A percentile compares a stretch with the other conserved stretches of the same genome.
Evolutionary conservation across 805 yeast species (phyloP).

Genomic region (Kodamaea neixiangensis): DNA sequence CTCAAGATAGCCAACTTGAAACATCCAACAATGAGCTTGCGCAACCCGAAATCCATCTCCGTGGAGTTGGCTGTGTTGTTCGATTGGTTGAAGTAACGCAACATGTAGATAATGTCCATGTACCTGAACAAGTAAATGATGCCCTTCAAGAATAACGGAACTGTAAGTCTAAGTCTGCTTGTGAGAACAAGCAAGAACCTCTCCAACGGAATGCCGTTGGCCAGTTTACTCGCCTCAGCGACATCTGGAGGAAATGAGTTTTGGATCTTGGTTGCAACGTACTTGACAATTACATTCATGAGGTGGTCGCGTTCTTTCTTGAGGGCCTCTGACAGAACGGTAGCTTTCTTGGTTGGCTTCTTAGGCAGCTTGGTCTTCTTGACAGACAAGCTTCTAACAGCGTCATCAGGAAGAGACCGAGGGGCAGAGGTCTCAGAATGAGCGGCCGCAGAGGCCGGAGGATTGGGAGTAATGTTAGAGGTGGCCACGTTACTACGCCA

Average conservation of each 20-base stretch:
- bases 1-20: slow-evolving; percentile 39
- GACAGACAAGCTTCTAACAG: neutral
- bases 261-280: slow-evolving; percentile 43
- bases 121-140: slow-evolving; percentile 45
- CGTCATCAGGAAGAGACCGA: neutral
- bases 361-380: slow-evolving; percentile 20
- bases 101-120: slow-evolving; percentile 47
- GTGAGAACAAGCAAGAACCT: slow-evolving; percentile 39
- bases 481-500: neutral
- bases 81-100: slow-evolving; percentile 46
- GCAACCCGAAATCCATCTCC: slow-evolving; percentile 45
- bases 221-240: slow-evolving; percentile 6
- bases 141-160: slow-evolving; percentile 42
- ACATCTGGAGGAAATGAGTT: slow-evolving; percentile 45
- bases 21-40: slow-evolving; percentile 44
- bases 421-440: neutral
- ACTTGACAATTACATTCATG: slow-evolving; percentile 45
- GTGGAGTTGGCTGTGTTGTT: slow-evolving; percentile 45
- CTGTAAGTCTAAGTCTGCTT: slow-evolving; percentile 36
- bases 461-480: neutral
- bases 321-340: slow-evolving; percentile 21
- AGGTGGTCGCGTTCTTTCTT: slow-evolving; percentile 36
- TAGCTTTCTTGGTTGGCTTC: neutral
- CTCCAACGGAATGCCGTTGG: slow-evolving; percentile 42
- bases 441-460: neutral